These are phyloP conservation scores for Isatis lusitanica DNA, from an alignment of 441 rosid genomes.

Conservation along the genomic window DNA sequence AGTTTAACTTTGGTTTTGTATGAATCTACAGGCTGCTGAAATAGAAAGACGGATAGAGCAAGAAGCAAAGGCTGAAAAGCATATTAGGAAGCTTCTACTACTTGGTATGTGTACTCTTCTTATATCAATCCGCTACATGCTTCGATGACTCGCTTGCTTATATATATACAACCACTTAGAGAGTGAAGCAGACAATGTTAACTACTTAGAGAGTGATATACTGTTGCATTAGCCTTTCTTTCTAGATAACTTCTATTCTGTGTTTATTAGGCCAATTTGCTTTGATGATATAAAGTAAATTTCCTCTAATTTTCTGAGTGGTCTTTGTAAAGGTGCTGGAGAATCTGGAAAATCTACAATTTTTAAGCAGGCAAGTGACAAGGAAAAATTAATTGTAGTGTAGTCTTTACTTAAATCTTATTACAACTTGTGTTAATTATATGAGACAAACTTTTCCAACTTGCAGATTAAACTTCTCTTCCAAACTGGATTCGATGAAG, in stretches of 20 bases:
- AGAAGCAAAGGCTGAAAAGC: conserved; percentile 94
- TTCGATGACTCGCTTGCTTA: neutral
- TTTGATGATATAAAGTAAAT: neutral
- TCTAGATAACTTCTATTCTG: neutral
- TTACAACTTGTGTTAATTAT: neutral
- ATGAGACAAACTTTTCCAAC: conserved; percentile 11
- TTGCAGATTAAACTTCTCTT: conserved; percentile 89
- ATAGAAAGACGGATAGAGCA: conserved; percentile 93
- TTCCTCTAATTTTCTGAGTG: neutral
- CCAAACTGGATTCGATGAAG: conserved; percentile 95
- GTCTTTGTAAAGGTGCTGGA: conserved; percentile 75
- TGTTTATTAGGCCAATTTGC: neutral
- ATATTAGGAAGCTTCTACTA: conserved; percentile 84
- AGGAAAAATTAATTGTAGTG: neutral
- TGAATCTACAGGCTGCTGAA: conserved; percentile 67
- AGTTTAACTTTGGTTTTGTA: conserved; percentile 4
- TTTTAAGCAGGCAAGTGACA: conserved; percentile 82
- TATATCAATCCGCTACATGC: neutral
- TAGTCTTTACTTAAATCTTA: neutral
- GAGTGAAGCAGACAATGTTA: neutral
- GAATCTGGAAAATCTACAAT: conserved; percentile 99
- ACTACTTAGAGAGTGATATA: neutral
- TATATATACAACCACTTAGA: neutral
- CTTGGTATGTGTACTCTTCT: conserved; percentile 56
- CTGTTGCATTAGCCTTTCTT: neutral